Percentiles rank a stretch among this genome's conserved stretches.
phyloP scores from a whole-genome alignment of 2,329 filamentous ascomycete genomes.

The Xylariaceae sp. region DNA sequence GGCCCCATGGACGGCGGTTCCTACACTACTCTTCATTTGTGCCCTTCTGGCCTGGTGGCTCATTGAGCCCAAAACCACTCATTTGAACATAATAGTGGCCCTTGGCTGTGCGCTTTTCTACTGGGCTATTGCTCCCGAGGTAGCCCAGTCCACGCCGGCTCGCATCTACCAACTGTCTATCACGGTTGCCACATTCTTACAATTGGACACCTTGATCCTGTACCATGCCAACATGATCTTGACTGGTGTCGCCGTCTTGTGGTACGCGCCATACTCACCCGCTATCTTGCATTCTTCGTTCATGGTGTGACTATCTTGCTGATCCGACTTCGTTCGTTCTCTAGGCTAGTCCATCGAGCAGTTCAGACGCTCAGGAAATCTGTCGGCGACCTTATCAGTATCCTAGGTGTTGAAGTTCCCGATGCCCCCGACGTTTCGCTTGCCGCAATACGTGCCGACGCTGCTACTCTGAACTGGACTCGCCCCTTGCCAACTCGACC shows the following conservation, averaged over 20 bases:
- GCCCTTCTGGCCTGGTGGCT: constrained; percentile 41
- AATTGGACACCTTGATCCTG: constrained; percentile 42
- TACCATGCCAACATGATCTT: constrained; percentile 51
- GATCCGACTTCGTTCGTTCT: constrained; percentile 7
- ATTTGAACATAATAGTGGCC: constrained; percentile 39
- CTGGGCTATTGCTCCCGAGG: constrained; percentile 39
- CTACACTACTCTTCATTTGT: constrained; percentile 40
- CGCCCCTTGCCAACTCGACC: constrained; percentile 59
- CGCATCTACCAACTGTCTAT: constrained; percentile 32
- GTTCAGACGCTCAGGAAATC: constrained; percentile 87
- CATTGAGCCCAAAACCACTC: constrained; percentile 39
- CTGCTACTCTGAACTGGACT: constrained; percentile 88
- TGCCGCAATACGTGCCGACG: constrained; percentile 79
- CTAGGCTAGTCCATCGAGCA: constrained; percentile 76
- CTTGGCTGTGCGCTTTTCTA: constrained; percentile 38
- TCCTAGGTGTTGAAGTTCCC: constrained; percentile 91
- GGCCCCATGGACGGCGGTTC: constrained; percentile 43
- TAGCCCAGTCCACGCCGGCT: constrained; percentile 34
- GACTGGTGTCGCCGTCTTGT: constrained; percentile 47
- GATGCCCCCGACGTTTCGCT: constrained; percentile 84
- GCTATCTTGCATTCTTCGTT: constrained; percentile 3
- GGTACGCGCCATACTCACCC: constrained; percentile 37
- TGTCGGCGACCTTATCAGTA: constrained; percentile 81
- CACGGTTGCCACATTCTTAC: constrained; percentile 36
- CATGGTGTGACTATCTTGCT: constrained; percentile 9